Conservation (phyloP, 352 stramenopile species). For the Phytophthora agathidicida region DNA sequence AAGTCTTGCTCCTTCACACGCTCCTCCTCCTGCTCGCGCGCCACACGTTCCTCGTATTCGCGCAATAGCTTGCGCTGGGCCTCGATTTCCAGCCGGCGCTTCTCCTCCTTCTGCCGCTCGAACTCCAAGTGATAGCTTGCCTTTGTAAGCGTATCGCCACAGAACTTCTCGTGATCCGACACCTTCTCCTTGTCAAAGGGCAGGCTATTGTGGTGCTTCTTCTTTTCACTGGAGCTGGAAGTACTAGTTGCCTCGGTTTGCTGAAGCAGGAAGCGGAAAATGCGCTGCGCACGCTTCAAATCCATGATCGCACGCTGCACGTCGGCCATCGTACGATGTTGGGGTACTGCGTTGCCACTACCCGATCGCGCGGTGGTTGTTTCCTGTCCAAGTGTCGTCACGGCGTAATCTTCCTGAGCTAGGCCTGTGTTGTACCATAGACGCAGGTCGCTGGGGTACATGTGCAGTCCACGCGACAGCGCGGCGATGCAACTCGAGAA, state of each 20-base stretch:
- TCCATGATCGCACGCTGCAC: conserved; percentile 90
- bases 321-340: conserved; percentile 85
- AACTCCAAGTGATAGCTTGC: conserved; percentile 91
- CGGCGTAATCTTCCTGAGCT: conserved; percentile 87
- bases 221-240: conserved; percentile 40
- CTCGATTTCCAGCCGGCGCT: conserved; percentile 83
- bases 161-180: conserved; percentile 89
- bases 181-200: conserved; percentile 90
- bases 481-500: conserved; percentile 89
- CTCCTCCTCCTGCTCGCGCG: conserved; percentile 62
- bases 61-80: conserved; percentile 78
- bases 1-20: conserved; percentile 61
- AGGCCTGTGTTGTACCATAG: conserved; percentile 90
- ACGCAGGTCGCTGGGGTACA: conserved; percentile 78
- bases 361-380: conserved; percentile 48
- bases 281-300: conserved; percentile 82
- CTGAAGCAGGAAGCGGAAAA: conserved; percentile 84
- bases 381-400: conserved; percentile 81
- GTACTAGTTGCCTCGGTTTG: conserved; percentile 52
- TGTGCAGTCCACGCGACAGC: conserved; percentile 78
- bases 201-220: conserved; percentile 64
- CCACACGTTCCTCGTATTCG: conserved; percentile 83
- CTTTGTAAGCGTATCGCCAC: conserved; percentile 85
- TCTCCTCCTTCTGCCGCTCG: conserved; percentile 87
- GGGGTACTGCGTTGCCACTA: conserved; percentile 36